Conservation (phyloP, 1,284 basidiomycete species). For the Moesziomyces parantarcticus region DNA sequence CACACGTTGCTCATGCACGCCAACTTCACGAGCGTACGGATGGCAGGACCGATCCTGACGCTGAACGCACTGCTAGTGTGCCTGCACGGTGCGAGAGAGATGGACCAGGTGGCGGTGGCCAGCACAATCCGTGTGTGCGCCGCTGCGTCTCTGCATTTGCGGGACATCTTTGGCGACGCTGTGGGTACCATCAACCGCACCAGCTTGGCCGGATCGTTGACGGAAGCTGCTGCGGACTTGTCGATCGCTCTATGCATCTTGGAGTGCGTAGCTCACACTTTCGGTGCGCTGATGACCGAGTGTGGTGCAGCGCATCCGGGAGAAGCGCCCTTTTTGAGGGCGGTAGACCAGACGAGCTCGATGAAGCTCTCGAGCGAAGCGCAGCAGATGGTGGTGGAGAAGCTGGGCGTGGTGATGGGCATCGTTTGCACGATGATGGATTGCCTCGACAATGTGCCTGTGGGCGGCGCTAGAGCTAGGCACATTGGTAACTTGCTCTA, state of each 20-base stretch:
- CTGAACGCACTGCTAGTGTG: neutral
- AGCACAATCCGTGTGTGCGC: neutral
- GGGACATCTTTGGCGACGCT: neutral
- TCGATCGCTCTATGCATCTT: conserved; percentile 13
- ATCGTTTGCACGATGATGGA: conserved; percentile 20
- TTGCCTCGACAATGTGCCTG: conserved; percentile 16
- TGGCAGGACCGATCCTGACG: neutral
- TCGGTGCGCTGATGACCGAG: conserved; percentile 3
- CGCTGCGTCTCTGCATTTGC: neutral
- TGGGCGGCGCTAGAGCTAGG: conserved; percentile 3
- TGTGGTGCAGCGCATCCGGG: neutral
- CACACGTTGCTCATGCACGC: neutral
- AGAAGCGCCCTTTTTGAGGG: neutral
- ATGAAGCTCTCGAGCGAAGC: conserved; percentile 1
- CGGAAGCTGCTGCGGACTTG: neutral
- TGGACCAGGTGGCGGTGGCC: neutral
- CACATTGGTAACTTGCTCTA: neutral
- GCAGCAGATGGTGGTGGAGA: conserved; percentile 2
- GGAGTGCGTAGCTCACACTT: conserved; percentile 12
- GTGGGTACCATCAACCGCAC: neutral
- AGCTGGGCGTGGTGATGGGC: conserved; percentile 15
- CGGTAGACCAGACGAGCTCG: neutral
- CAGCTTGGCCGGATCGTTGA: neutral
- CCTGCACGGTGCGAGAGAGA: neutral
- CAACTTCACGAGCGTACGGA: neutral